Evolutionary conservation across 2,329 filamentous ascomycete genomes (phyloP).

Genomic region (Lachnellula suecica): DNA sequence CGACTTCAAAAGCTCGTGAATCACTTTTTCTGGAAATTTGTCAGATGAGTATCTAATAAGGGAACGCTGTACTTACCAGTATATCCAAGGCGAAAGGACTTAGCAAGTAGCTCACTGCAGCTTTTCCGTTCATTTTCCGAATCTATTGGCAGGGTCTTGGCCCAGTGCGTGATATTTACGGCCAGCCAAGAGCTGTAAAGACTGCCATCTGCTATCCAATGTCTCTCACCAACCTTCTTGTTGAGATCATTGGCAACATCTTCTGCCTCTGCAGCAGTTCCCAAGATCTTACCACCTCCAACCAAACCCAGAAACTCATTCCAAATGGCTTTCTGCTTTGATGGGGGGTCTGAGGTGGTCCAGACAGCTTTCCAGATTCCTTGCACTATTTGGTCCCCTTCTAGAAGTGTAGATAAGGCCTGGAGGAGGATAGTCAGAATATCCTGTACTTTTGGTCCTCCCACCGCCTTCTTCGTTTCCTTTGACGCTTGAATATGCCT

Average conservation of each 20-base stretch:
- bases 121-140: constrained; percentile 25
- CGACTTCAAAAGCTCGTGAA: constrained; percentile 24
- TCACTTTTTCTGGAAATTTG: constrained; percentile 22
- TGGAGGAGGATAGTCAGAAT: constrained; percentile 40
- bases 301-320: constrained; percentile 59
- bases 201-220: constrained; percentile 32
- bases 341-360: constrained; percentile 31
- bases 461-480: constrained; percentile 25
- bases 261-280: constrained; percentile 54
- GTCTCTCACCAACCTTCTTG: constrained; percentile 22
- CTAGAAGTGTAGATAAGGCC: constrained; percentile 42
- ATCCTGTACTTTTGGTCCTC: constrained; percentile 32
- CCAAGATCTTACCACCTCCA: constrained; percentile 59
- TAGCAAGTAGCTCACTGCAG: constrained; percentile 30
- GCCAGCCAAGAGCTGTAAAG: constrained; percentile 32
- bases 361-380: constrained; percentile 45
- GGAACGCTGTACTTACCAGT: constrained; percentile 21
- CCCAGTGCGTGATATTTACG: constrained; percentile 29
- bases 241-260: constrained; percentile 35
- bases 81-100: constrained; percentile 31
- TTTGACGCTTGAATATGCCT: constrained; percentile 55
- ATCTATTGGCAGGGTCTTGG: constrained; percentile 15
- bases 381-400: constrained; percentile 40
- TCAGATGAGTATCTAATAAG: constrained; percentile 7
- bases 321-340: constrained; percentile 56